Evolutionary conservation across 495 filamentous ascomycete genomes (phyloP), one percentile per base, ranked within the genome.

Genomic region (Penicillium diatomitis): DNA sequence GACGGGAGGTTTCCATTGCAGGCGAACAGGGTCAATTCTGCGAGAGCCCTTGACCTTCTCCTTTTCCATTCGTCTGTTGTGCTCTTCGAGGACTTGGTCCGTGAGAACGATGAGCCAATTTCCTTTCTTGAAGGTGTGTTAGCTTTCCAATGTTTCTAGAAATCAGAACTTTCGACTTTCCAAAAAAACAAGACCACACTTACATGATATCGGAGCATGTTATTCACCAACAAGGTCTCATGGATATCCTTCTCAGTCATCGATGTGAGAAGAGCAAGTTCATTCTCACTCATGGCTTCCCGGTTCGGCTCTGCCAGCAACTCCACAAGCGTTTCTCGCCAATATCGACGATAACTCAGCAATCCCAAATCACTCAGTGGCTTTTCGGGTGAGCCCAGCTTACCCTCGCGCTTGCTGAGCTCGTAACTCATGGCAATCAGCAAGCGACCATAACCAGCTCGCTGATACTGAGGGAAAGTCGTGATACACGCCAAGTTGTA

Each of bases 401-500:
- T 96, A 52, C 82, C 83, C 68, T 98, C 94, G 40, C 92, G 86
- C 65, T 91, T 95, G 62, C 87, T 90, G 4, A 98, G 84, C 65
- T 96, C 91, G 72, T 98, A 98, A 11, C 88, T 95, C 76, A 98
- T 97, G 34, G 90, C 88, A 64, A 98, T 98, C 36, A 98, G 77
- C 4, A 97, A 75, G 51, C 87, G 83, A 38, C 92, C 94, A 58
- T 88, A 97, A 0, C 92, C 92, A 48, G 90, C 90, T 10, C 92
- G 81, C 60, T 98, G 92, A 56, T 91, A 96, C 58, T 97, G 94
- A 0, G 92, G 92, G 0, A 98, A 75, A 0, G 94, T 97, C 51
- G 97, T 72, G 66, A 98, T 98, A 76, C 92, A 98, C 10, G 92
- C 94, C 12, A 98, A 81, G 67, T 98, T 98, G 72, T 97, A 98